Evolutionary conservation across 805 yeast genomes (phyloP), one percentile per base, ranked within the genome.

Genomic region (Zygosaccharomyces kombuchaensis): DNA sequence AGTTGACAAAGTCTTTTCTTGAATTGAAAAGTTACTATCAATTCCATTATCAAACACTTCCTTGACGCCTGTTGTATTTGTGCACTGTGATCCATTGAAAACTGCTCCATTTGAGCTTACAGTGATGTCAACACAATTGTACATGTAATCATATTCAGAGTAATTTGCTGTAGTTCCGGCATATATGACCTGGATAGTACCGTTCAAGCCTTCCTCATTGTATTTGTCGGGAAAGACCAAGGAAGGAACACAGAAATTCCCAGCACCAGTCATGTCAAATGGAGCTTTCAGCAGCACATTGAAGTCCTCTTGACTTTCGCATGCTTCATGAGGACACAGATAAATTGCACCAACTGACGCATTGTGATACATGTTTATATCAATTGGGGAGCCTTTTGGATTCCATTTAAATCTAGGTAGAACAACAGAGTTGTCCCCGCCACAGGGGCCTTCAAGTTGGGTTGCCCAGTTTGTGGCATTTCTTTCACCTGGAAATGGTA

Each of bases 401-500:
- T 59, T 63, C 66, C 66, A 63, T 27, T 50, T 35, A 26, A 34
- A 63, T 47, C 66, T 54, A 34, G 67, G 64, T 27, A 38, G 19
- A n/a, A 58, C 64, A 31, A 51, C 53, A 2, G 19, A 4, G 41
- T 62, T 56, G 32, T 34, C 53, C n/a, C 67, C 67, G 30, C 66
- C 68, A 53, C 68, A 63, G 14, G 66, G 67, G 5, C 55, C 58
- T 10, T 46, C 46, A 3, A 52, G 42, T 48, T 63, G 66, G 1
- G 67, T 61, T 21, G 40, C 56, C 55, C 53, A 61, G 38, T 63
- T 62, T 12, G 62, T 52, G 2, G 64, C 56, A 49, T 62, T 55
- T 55, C 66, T 59, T 44, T 63, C 68, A 23, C 67, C 67, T 10
- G 68, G 67, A 42, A 35, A 60, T 19, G 65, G 66, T 29, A 62